Evolutionary conservation across 805 yeast species (phyloP), one percentile per base, ranked within the genome.

Genomic region (Candida hungchunana): DNA sequence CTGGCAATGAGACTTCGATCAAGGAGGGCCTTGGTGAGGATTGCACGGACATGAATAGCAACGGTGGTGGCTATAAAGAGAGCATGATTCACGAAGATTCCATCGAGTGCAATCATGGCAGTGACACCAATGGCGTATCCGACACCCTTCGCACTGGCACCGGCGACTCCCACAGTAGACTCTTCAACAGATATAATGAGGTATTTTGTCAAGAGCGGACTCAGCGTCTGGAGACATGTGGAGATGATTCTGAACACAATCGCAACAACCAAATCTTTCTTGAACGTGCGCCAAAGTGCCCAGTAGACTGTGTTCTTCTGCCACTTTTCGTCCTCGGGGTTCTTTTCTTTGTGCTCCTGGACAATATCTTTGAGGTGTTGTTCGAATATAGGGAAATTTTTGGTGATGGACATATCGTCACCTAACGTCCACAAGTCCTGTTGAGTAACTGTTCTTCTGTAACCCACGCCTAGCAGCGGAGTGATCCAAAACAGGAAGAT

Each of bases 71-170:
- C 63, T 22, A 63, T 61, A 42, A 77, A 73, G 50, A 81, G 79
- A 39, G 70, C 74, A 53, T 82, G 86, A 40, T 84, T 81, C 33
- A 73, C 62, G 27, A 62, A 49, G 12, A 76, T 32, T 29, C 76
- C 73, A 38, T 66, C 60, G 2, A 65, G 23, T 8, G 71, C 43
- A 45, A 80, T 71, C 51, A 87, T 59, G 1, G 65, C 45, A 29
- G 77, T 69, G 4, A 82, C 63, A 9, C 88, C 93, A 31, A 85
- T 56, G 5, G 88, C 80, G 50, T 75, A 82, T 8, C 89, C 95
- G 13, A 82, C 65, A 42, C 95, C 95, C 29, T 58, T 64, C 29
- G 77, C 65, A 18, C 61, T 49, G 7, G 61, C 50, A 8, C 51
- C 44, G 13, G 61, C 56, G 15, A 63, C 44, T 6, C 73, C 73